Evolutionary conservation across 169 alveolate genomes (phyloP), one percentile per base, ranked within the genome.

Genomic region (Plasmodium reichenowi): DNA sequence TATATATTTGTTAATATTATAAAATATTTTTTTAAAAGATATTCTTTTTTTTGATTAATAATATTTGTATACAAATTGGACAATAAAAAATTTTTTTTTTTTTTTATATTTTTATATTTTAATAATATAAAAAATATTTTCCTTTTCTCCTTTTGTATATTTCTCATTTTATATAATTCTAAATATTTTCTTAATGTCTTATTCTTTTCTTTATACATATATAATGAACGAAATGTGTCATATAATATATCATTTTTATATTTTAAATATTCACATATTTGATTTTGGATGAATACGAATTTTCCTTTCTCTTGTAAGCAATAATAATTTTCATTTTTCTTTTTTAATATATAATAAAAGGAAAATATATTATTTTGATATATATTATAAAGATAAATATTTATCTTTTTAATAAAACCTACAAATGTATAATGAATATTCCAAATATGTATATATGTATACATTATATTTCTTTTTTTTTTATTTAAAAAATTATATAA

Each of bases 321-420:
- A 38, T 32, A 63, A 22, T 76, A 76, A 15, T 76, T 76, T 43
- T 76, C 89, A 45, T 56, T 76, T 54, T 26, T 76, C 48, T 64
- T 76, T 17, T 68, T 50, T 58, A 76, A 64, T 29, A 64, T 56
- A 38, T 48, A 76, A 56, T 64, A 76, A 68, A 76, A 76, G 17
- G 26, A 64, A 58, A 66, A 76, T 38, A 76, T 64, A 12, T 76
- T 54, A 29, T 38, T 50, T 38, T 68, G 63, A 45, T 76, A 76
- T 9, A 76, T 76, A 17, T 76, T 76, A 50, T 52, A 76, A 17
- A 76, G 45, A 56, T 76, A 29, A 0, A 54, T 20, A 50, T 76
- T 63, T 63, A 76, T 63, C n/a, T 70, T 50, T 9, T 54, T 76
- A 50, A 76, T 45, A 43, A 76, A 76, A 10, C 20, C 0, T 15